These are phyloP conservation scores for Tagetes erecta DNA, from an alignment of 129 eudicot genomes.

Conservation along the genomic window DNA sequence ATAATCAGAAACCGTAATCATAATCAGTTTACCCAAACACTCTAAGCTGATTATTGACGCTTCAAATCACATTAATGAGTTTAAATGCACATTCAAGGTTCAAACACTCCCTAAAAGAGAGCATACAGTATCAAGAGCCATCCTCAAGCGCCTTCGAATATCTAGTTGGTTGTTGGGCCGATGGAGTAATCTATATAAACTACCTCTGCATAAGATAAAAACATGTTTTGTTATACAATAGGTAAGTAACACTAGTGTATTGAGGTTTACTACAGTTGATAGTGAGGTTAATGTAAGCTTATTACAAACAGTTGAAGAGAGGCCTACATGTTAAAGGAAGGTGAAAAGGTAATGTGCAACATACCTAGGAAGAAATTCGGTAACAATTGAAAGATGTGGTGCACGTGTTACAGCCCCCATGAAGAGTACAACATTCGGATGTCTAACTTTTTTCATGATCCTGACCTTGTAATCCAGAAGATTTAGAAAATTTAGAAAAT, in stretches of 20 bases:
- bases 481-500: neutral
- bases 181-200: conserved; percentile 86
- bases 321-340: neutral
- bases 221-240: neutral
- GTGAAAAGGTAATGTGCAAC: conserved; percentile 17
- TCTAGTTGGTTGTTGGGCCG: conserved; percentile 93
- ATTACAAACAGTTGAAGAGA: neutral
- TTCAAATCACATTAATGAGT: conserved; percentile 17
- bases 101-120: conserved; percentile 20
- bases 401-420: conserved; percentile 98
- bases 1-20: conserved; percentile 27
- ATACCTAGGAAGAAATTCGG: conserved; percentile 99
- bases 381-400: conserved; percentile 94
- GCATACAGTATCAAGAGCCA: conserved; percentile 95
- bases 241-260: conserved; percentile 11
- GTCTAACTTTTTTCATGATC: conserved; percentile 92
- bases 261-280: neutral
- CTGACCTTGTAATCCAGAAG: conserved; percentile 61
- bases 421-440: conserved; percentile 97
- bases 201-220: conserved; percentile 72
- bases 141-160: conserved; percentile 85
- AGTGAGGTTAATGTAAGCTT: neutral
- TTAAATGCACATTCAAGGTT: conserved; percentile 17
- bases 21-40: conserved; percentile 21
- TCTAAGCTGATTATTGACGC: conserved; percentile 20